Base-by-base conservation (phyloP, 2,329 filamentous ascomycete genomes). In the Stylonectria norvegica region DNA sequence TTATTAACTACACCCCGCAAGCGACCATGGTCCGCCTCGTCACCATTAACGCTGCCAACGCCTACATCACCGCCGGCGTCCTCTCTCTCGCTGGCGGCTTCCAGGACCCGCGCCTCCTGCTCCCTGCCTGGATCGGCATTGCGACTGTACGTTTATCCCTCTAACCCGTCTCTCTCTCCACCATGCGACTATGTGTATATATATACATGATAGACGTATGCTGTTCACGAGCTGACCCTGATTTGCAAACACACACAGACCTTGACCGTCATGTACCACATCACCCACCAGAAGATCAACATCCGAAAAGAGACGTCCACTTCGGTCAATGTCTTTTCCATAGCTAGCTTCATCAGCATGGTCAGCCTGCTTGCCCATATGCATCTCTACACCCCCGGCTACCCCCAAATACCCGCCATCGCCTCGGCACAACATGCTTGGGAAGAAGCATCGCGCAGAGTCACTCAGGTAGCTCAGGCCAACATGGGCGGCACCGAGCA, bases 1-100 rank as follows among this genome's bases (percentile, higher is more conserved):
- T 93, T 55, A 75, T 91, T 53, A 85, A 89, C 63, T 93, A 91
- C 67, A 89, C 86, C 11, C 86, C 87, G 2, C 78, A 81, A 62
- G 87, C 86, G 35, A 89, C 88, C 33, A 79, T 90, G 46, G 82
- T 93, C 42, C 86, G 87, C 35, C 81, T 93, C 31, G 72, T 88
- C 36, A 85, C 85, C 43, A 84, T 85, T 47, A 86, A 83, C 60
- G 80, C 79, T 40, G 73, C 86, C 45, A 88, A 89, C 59, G 82
- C 83, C 48, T 89, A 88, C 64, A 70, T 86, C 34, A 88, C 85
- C 17, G 84, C 83, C 37, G 83, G 80, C 68, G 78, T 85, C 18
- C 77, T 89, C 28, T 81, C 81, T 53, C 68, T 88, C 23, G 79
- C 79, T 6, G 86, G 85, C 45, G 84, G 81, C 41, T 83, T 82